Evolutionary conservation across 2,329 filamentous ascomycete species (phyloP).

Genomic region (Pseudocercospora musae): DNA sequence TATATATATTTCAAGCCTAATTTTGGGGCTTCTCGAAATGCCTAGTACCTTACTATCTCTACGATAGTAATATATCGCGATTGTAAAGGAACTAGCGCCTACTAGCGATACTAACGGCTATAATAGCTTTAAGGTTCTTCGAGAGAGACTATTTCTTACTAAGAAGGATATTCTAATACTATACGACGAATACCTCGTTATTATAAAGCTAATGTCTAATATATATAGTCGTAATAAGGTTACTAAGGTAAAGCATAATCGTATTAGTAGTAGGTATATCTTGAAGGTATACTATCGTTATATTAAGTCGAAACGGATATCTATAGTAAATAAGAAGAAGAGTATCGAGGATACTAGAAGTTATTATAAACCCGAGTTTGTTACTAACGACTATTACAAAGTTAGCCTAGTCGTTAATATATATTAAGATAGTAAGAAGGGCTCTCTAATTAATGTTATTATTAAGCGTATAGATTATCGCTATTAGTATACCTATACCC

Average conservation of each 20-base stretch:
- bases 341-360: neutral
- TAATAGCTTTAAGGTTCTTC: neutral
- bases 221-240: neutral
- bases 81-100: no score
- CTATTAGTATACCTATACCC: neutral
- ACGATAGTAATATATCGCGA: no score
- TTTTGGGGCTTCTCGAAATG: no score
- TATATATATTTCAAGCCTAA: no score
- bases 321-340: neutral
- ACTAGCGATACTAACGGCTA: no score
- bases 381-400: neutral
- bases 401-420: neutral
- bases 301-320: neutral
- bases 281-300: neutral
- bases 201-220: neutral
- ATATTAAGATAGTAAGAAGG: neutral
- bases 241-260: neutral
- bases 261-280: neutral
- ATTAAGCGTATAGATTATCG: neutral
- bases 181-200: neutral
- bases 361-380: neutral
- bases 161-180: neutral
- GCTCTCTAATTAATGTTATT: neutral
- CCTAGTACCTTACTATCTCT: no score
- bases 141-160: neutral